Conservation (phyloP, 305 asterid species). For the Solanum hybrid region DNA sequence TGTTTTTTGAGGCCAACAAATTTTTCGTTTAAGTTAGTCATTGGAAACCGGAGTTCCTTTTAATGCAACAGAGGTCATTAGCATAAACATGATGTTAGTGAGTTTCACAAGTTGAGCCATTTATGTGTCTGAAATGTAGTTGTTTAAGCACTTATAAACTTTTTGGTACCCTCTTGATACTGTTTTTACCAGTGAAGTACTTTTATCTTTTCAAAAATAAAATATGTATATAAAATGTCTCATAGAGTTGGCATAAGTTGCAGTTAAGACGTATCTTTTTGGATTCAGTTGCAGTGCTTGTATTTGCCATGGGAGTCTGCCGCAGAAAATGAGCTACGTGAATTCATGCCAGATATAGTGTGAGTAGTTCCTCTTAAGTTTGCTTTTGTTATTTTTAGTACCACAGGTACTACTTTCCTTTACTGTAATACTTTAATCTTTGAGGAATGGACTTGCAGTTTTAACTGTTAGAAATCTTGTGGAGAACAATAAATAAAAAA, state of each 20-base stretch:
- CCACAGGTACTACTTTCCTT: not conserved
- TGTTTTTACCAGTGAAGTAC: not conserved
- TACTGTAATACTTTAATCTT: not conserved
- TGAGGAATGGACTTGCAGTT: not conserved
- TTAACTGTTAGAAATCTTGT: not conserved
- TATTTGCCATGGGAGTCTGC: slow-evolving; percentile 85
- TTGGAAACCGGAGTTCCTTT: not conserved
- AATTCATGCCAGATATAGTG: slow-evolving; percentile 62
- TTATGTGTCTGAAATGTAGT: not conserved
- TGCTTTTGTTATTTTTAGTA: not conserved
- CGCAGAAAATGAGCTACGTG: slow-evolving; percentile 40
- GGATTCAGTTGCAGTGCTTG: slow-evolving; percentile 51
- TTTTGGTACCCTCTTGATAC: not conserved
- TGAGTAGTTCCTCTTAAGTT: slow-evolving; percentile 18
- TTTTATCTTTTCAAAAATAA: not conserved
- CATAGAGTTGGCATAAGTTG: not conserved
- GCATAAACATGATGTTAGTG: not conserved
- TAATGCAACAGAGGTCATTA: not conserved
- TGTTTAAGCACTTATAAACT: not conserved
- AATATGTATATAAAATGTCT: not conserved
- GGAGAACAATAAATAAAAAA: not conserved
- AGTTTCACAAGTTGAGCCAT: not conserved
- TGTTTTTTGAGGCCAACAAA: not conserved
- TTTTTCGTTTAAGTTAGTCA: not conserved
- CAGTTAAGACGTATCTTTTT: slow-evolving; percentile 8